Conservation (phyloP, 164 flowering plant species). For the Stephania japonica region DNA sequence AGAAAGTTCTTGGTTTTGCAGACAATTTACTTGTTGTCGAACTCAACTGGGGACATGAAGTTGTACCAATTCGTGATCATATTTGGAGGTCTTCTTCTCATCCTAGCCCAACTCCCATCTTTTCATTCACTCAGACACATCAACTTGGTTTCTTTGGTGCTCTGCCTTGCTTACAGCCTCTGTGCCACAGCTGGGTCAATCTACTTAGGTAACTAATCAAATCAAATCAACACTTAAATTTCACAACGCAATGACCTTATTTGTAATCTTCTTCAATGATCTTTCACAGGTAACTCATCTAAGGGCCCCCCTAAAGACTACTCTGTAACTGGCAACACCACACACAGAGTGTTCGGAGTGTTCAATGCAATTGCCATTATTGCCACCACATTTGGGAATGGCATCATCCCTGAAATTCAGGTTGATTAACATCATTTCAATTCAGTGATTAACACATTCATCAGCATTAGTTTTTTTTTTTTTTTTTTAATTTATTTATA, state of each 20-base stretch:
- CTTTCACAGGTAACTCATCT: constrained; percentile 52
- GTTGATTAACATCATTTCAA: constrained; percentile 19
- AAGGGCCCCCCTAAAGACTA: constrained; percentile 69
- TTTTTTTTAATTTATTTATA: too few relatives aligned
- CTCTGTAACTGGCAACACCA: constrained; percentile 30
- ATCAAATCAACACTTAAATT: background rate
- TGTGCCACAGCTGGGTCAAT: constrained; percentile 75
- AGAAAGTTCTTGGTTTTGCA: too few relatives aligned
- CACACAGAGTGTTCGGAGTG: constrained; percentile 47
- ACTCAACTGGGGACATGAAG: constrained; percentile 61
- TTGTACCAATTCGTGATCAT: constrained; percentile 64
- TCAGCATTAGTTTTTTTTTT: too few relatives aligned
- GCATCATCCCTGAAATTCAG: constrained; percentile 97
- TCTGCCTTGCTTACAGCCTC: constrained; percentile 70
- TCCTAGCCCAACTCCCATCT: constrained; percentile 88
- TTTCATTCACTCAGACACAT: constrained; percentile 90
- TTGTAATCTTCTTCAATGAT: constrained; percentile 48
- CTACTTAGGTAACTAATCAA: constrained; percentile 42
- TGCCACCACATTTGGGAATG: constrained; percentile 92
- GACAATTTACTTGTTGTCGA: constrained; percentile 61
- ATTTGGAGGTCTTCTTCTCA: constrained; percentile 67
- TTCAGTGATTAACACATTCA: background rate
- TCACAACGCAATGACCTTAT: background rate
- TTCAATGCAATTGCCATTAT: constrained; percentile 79
- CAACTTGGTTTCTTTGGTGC: constrained; percentile 63